Evolutionary conservation across 176 grass and related monocot genomes (phyloP), one percentile per base, ranked within the genome.

Genomic region (Sorghum bicolor): DNA sequence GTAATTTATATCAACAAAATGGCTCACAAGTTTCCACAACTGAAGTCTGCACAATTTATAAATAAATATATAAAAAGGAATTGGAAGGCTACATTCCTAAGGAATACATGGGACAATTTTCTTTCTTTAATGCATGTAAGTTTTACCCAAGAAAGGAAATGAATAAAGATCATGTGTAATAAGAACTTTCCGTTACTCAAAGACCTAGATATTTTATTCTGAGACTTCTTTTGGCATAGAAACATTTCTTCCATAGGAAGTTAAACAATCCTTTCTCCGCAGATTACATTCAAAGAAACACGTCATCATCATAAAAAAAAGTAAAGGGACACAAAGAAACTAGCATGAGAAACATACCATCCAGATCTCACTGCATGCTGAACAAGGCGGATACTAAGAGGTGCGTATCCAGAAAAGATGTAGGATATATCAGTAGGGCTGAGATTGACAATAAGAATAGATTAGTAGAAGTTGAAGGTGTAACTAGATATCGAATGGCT

Each of bases 331-430:
- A 20, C 6, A 67, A 83, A 83, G 52, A 70, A 70, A 79, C 13
- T 58, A 32, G 32, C 37, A 41, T 20, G 34, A 85, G 20, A 68
- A 57, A 70, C 75, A 81, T 90, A 98, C 96, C 96, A 98, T 90
- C 96, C 96, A 58, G 91, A 95, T 85, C 96, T 91, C 71, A 95
- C 90, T 48, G 96, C 93, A 90, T 98, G 96, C 73, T 98, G 93
- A 70, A 98, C 89, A 77, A 98, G 91, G 29, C 96, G 87, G 82
- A 98, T 98, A 77, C 96, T 98, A 78, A 98, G 93, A 90, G 96
- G 96, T 22, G 93, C 96, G 29, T 98, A 98, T 85, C 96, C 91
- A 92, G 96, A 95, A 92, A 98, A 98, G 79, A 98, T 95, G 74
- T 98, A 98, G 2, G 93, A 92, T 91, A 98, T 90, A 87, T 98